Percentiles rank a stretch among this genome's conserved stretches.
phyloP scores from a whole-genome alignment of 1,284 basidiomycete species.

The Cystobasidium pallidum region DNA sequence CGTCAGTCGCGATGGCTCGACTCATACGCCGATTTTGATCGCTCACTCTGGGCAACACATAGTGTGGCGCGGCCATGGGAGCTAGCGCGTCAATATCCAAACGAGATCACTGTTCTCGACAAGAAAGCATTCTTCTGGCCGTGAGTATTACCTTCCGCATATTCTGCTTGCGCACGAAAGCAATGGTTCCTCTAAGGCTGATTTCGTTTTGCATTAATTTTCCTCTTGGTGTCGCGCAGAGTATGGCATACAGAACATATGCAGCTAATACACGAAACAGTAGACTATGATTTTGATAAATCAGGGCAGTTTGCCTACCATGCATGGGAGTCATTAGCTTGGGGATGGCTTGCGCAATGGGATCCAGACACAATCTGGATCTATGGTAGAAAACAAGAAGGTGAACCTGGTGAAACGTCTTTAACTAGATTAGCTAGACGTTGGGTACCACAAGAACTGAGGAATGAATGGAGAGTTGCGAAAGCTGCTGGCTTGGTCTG shows the following conservation, averaged over 20 bases:
- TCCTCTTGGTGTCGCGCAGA: constrained; percentile 4
- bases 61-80: constrained; percentile 39
- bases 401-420: constrained; percentile 39
- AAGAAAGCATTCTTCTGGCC: constrained; percentile 61
- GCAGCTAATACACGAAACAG: constrained; percentile 33
- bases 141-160: constrained; percentile 1
- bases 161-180: neutral
- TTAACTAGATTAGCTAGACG: constrained; percentile 38
- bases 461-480: constrained; percentile 41
- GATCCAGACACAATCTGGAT: constrained; percentile 45
- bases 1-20: constrained; percentile 38
- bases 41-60: constrained; percentile 40
- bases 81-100: constrained; percentile 53
- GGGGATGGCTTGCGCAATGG: constrained; percentile 42
- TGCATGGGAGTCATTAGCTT: constrained; percentile 44
- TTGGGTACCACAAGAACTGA: constrained; percentile 33
- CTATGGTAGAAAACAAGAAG: constrained; percentile 35
- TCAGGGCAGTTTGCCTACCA: constrained; percentile 43
- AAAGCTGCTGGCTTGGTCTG: constrained; percentile 20
- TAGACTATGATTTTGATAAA: constrained; percentile 42
- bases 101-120: constrained; percentile 59
- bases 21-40: constrained; percentile 43
- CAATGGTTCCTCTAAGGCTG: neutral
- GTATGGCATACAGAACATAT: constrained; percentile 44
- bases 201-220: no score